Evolutionary conservation across 768 basidiomycete genomes (phyloP).

Genomic region (Serendipita vermifera): DNA sequence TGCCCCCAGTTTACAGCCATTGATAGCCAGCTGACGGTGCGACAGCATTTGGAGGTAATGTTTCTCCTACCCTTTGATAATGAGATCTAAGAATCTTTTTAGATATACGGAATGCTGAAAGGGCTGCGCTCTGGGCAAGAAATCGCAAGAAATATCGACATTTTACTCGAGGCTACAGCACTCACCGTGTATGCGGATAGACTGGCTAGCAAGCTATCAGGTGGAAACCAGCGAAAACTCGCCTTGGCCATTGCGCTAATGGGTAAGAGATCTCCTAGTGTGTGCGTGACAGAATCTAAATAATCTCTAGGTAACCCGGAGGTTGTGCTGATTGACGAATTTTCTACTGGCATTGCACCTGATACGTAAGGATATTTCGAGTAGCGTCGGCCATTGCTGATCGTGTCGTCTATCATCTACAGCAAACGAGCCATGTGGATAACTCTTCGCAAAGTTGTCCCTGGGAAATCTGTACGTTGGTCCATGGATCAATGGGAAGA

Average conservation of each 20-base stretch:
- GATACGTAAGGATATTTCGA: slow-evolving; percentile 32
- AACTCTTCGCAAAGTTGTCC: slow-evolving; percentile 49
- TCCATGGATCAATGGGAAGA: background rate
- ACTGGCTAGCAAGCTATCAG: slow-evolving; percentile 59
- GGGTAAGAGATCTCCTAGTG: slow-evolving; percentile 26
- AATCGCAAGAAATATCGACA: slow-evolving; percentile 40
- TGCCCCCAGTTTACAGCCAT: slow-evolving; percentile 81
- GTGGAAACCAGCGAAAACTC: slow-evolving; percentile 69
- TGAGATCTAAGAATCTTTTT: too few species aligned
- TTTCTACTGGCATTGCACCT: slow-evolving; percentile 71
- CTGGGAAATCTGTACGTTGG: slow-evolving; percentile 46
- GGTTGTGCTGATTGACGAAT: slow-evolving; percentile 71
- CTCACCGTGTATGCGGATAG: slow-evolving; percentile 50
- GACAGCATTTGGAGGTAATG: slow-evolving; percentile 45
- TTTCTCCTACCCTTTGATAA: background rate
- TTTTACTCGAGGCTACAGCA: slow-evolving; percentile 46
- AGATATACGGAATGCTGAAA: slow-evolving; percentile 58
- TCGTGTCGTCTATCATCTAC: background rate
- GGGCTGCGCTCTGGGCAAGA: slow-evolving; percentile 42
- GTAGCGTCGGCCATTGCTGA: background rate
- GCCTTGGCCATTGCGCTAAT: slow-evolving; percentile 65
- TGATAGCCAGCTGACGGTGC: slow-evolving; percentile 61
- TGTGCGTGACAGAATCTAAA: background rate
- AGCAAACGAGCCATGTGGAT: slow-evolving; percentile 69
- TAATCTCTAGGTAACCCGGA: slow-evolving; percentile 47